Conservation (phyloP, 257 asterid genomes). For the Fraxinus anomala region DNA sequence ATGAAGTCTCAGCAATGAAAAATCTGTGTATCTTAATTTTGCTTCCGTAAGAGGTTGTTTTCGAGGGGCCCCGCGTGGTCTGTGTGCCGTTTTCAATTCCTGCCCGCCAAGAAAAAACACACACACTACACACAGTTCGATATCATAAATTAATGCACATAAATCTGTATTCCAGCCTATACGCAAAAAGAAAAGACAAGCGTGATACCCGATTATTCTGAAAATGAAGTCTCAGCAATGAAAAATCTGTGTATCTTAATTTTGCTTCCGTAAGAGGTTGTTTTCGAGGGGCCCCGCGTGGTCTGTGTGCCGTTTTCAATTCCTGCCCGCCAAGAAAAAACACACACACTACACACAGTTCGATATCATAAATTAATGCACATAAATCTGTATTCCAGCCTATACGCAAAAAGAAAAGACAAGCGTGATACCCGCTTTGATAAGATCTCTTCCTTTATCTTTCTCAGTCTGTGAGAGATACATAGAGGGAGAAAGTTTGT, state of each 20-base stretch:
- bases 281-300: not conserved
- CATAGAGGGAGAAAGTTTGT: not conserved
- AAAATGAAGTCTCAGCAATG: not conserved
- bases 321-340: not conserved
- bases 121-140: slow-evolving; percentile 7
- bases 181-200: slow-evolving; percentile 52
- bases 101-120: not conserved
- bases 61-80: not conserved
- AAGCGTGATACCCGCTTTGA: slow-evolving; percentile 59
- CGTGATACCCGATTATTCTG: slow-evolving; percentile 39
- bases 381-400: not conserved
- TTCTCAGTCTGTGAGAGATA: slow-evolving; percentile 37
- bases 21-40: not conserved
- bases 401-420: slow-evolving; percentile 43
- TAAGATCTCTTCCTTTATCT: slow-evolving; percentile 41
- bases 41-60: not conserved
- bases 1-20: not conserved
- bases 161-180: not conserved
- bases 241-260: not conserved
- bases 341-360: slow-evolving; percentile 9
- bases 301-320: not conserved
- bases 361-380: not conserved
- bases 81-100: not conserved
- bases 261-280: not conserved
- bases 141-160: not conserved